phyloP scores from a whole-genome alignment of 106 monocot genomes.

The Phalaenopsis equestris region DNA sequence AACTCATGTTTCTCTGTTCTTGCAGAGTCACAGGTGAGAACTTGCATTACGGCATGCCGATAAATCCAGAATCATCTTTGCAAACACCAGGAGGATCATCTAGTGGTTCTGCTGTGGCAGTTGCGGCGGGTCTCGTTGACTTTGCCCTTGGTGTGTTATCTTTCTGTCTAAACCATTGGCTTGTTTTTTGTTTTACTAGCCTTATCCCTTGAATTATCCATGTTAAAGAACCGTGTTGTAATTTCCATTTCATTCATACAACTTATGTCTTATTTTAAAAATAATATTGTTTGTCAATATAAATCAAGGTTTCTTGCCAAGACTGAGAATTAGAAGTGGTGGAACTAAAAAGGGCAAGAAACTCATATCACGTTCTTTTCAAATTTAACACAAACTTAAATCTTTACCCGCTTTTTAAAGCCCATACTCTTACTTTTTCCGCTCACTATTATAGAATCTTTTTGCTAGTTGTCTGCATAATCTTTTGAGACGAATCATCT shows the following conservation, averaged over 20 bases:
- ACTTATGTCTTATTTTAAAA: neutral
- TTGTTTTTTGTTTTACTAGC: neutral
- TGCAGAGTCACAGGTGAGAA: slow-evolving; percentile 79
- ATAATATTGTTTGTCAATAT: neutral
- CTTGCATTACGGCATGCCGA: slow-evolving; percentile 75
- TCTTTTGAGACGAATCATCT: neutral
- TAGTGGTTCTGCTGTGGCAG: slow-evolving; percentile 88
- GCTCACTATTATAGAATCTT: neutral
- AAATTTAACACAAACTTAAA: neutral
- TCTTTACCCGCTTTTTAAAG: neutral
- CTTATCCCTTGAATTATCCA: neutral
- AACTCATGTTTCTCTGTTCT: slow-evolving; percentile 5
- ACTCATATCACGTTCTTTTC: neutral
- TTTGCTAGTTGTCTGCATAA: neutral
- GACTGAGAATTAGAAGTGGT: neutral
- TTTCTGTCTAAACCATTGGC: slow-evolving; percentile 1
- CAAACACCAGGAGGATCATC: slow-evolving; percentile 81
- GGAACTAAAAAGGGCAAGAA: neutral
- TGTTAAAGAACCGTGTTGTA: neutral
- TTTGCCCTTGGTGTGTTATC: slow-evolving; percentile 66
- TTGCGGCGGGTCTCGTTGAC: slow-evolving; percentile 82
- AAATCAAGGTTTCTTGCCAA: neutral
- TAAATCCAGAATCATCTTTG: slow-evolving; percentile 53
- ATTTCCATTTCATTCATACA: neutral
- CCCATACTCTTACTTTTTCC: neutral